A percentile compares a stretch with the other conserved stretches of the same genome.
Evolutionary conservation across 1,139 yeast genomes (phyloP).

Genomic region (Diutina neorugosa): DNA sequence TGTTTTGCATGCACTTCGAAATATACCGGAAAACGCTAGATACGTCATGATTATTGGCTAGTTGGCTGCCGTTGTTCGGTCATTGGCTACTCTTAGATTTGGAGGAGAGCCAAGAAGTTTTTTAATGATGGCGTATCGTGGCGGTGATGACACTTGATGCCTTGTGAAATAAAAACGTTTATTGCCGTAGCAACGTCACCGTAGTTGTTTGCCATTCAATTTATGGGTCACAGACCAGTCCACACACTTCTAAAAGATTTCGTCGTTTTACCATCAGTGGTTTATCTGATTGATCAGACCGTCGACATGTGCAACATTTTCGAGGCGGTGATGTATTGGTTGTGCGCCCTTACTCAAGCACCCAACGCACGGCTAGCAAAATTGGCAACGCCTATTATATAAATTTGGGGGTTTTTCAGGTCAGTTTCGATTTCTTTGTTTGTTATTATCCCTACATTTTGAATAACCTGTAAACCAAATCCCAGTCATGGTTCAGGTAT

Average conservation of each 20-base stretch:
- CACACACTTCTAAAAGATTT: too few relatives aligned
- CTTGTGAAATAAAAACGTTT: too few relatives aligned
- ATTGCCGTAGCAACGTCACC: too few relatives aligned
- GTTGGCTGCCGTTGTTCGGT: neutral
- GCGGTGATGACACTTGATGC: too few relatives aligned
- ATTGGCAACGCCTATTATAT: neutral
- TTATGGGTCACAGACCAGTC: too few relatives aligned
- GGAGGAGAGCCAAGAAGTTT: neutral
- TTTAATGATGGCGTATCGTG: too few relatives aligned
- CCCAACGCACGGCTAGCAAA: neutral
- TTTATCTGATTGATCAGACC: neutral
- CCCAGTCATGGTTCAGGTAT: slow-evolving; percentile 24
- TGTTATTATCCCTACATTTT: neutral
- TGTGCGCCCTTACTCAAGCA: neutral
- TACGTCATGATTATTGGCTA: neutral
- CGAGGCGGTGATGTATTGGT: neutral
- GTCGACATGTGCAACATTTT: neutral
- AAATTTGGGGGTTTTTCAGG: neutral
- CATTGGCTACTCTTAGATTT: neutral
- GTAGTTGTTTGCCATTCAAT: too few relatives aligned
- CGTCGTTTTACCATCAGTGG: too few relatives aligned
- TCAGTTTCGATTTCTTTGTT: neutral
- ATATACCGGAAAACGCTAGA: neutral
- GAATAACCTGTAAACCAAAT: neutral
- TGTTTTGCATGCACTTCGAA: neutral